Conservation (phyloP, 2,329 filamentous ascomycete genomes). For the Monosporascus sp. region DNA sequence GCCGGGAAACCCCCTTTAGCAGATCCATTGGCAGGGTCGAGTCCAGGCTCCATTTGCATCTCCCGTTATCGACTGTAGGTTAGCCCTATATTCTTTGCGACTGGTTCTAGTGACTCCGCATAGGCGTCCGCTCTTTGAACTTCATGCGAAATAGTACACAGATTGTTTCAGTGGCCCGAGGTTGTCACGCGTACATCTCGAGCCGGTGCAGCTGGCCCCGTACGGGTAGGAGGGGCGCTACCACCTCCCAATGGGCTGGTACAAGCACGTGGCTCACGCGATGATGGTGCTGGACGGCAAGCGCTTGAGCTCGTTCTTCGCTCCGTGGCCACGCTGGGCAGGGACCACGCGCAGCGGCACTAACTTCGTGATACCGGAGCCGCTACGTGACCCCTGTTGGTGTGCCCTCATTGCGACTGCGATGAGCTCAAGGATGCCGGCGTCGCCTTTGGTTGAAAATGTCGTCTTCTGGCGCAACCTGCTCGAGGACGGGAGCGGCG, state of each 20-base stretch:
- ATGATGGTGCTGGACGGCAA: conserved; percentile 37
- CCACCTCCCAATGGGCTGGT: conserved; percentile 46
- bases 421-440: conserved; percentile 41
- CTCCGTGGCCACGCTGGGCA: neutral
- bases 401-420: conserved; percentile 39
- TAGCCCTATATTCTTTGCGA: conserved; percentile 42
- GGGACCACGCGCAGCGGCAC: conserved; percentile 35
- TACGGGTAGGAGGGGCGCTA: conserved; percentile 40
- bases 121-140: conserved; percentile 27
- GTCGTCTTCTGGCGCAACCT: conserved; percentile 46
- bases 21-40: conserved; percentile 36
- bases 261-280: conserved; percentile 33
- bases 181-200: conserved; percentile 31
- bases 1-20: conserved; percentile 21
- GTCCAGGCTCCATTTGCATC: conserved; percentile 38
- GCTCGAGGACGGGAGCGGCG: conserved; percentile 31
- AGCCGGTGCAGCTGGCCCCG: conserved; percentile 43
- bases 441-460: conserved; percentile 39
- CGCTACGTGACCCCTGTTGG: conserved; percentile 33
- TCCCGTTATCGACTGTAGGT: conserved; percentile 42
- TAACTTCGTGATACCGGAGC: conserved; percentile 39
- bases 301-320: conserved; percentile 16
- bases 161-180: conserved; percentile 22
- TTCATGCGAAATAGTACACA: conserved; percentile 31
- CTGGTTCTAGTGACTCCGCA: conserved; percentile 9